Evolutionary conservation across 805 yeast species (phyloP).

Genomic region (Candida caryicola): DNA sequence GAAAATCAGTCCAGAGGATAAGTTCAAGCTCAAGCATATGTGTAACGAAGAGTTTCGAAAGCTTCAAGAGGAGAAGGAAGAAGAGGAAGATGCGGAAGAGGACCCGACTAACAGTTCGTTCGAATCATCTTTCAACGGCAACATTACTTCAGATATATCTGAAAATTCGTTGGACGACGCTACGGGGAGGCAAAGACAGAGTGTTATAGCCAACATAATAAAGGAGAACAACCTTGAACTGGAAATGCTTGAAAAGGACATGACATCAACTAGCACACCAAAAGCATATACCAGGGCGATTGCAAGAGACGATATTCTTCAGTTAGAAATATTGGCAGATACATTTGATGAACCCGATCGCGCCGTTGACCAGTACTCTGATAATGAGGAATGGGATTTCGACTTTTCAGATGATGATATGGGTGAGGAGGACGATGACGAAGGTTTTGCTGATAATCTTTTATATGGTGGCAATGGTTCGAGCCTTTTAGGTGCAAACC

Average conservation of each 20-base stretch:
- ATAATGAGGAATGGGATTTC: constrained; percentile 38
- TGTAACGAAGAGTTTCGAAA: constrained; percentile 19
- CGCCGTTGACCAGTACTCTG: constrained; percentile 18
- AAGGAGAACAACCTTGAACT: constrained; percentile 13
- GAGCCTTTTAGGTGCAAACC: constrained; percentile 12
- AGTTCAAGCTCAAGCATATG: constrained; percentile 22
- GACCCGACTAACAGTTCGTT: background rate
- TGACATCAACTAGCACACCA: constrained; percentile 10
- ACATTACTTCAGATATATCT: constrained; percentile 4
- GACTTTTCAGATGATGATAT: constrained; percentile 30
- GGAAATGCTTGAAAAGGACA: constrained; percentile 2
- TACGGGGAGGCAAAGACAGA: constrained; percentile 8
- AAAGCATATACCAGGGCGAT: constrained; percentile 22
- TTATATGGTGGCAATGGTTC: constrained; percentile 19
- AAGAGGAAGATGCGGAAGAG: constrained; percentile 13
- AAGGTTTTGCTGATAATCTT: constrained; percentile 31
- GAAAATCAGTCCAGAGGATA: constrained; percentile 27
- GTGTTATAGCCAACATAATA: constrained; percentile 12
- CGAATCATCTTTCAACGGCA: background rate
- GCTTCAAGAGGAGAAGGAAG: constrained; percentile 8
- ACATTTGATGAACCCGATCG: constrained; percentile 35
- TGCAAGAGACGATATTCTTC: constrained; percentile 46
- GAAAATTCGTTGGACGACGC: constrained; percentile 10
- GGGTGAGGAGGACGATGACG: constrained; percentile 24
- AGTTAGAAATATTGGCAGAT: constrained; percentile 54